phyloP scores from a whole-genome alignment of 768 basidiomycete species.

The Rhodotorula babjevae region DNA sequence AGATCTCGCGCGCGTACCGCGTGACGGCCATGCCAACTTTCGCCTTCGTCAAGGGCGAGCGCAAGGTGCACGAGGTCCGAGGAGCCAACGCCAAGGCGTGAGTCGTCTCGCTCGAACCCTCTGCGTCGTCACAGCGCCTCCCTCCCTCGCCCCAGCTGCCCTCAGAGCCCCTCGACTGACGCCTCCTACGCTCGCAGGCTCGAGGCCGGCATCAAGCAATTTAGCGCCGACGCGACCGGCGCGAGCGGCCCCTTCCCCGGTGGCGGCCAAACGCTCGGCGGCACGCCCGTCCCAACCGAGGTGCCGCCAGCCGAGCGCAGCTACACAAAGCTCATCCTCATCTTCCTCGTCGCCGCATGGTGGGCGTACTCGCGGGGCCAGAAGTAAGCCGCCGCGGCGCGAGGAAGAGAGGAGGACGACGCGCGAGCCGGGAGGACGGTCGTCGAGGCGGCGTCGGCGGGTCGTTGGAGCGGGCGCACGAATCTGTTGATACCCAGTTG shows the following conservation, averaged over 20 bases:
- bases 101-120: not conserved
- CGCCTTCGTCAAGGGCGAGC: constrained; percentile 46
- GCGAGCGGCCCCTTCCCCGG: constrained; percentile 25
- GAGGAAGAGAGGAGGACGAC: too few species aligned
- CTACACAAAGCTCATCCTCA: not conserved
- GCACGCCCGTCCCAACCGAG: constrained; percentile 21
- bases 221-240: not conserved
- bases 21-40: constrained; percentile 51
- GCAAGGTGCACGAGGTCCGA: constrained; percentile 45
- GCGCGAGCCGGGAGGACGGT: too few species aligned
- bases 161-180: not conserved
- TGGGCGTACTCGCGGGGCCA: not conserved
- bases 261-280: constrained; percentile 18
- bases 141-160: not conserved
- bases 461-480: too few species aligned
- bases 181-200: constrained; percentile 2
- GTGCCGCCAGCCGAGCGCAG: constrained; percentile 3
- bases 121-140: not conserved
- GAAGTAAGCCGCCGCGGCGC: not conserved
- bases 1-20: constrained; percentile 44
- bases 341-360: not conserved
- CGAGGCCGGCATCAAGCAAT: constrained; percentile 30
- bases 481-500: too few species aligned
- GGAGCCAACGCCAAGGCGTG: constrained; percentile 44
- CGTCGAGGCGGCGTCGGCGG: too few species aligned